Evolutionary conservation across 768 basidiomycete genomes (phyloP).

Genomic region (Brasilioporus rufonigricans): DNA sequence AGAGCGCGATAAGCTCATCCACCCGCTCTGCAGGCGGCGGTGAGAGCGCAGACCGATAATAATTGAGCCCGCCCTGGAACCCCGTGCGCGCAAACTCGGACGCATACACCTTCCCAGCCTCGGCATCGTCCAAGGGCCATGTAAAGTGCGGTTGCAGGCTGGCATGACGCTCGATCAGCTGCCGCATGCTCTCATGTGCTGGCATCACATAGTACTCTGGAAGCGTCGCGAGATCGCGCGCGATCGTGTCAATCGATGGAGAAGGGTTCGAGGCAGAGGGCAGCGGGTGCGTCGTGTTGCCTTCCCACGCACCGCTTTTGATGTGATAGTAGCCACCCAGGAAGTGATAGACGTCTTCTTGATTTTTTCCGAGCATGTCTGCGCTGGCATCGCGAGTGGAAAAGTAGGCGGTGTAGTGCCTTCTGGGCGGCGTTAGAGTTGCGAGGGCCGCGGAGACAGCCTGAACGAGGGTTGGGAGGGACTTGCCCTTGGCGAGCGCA

Average conservation of each 20-base stretch:
- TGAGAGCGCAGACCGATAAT: constrained; percentile 42
- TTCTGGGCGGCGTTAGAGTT: constrained; percentile 47
- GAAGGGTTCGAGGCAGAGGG: constrained; percentile 25
- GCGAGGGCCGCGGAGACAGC: constrained; percentile 30
- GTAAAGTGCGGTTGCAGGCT: constrained; percentile 24
- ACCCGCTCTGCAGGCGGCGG: constrained; percentile 34
- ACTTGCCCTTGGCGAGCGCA: constrained; percentile 1
- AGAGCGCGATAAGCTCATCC: constrained; percentile 44
- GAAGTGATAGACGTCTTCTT: constrained; percentile 22
- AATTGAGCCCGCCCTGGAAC: constrained; percentile 63
- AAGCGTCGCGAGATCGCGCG: constrained; percentile 38
- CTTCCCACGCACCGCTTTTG: constrained; percentile 55
- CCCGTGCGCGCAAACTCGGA: constrained; percentile 50
- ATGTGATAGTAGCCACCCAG: constrained; percentile 38
- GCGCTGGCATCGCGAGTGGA: constrained; percentile 44
- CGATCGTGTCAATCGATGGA: constrained; percentile 22
- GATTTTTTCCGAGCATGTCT: constrained; percentile 35
- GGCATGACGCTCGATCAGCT: constrained; percentile 37
- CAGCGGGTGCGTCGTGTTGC: constrained; percentile 42
- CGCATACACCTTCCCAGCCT: constrained; percentile 42
- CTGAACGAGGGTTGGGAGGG: constrained; percentile 7
- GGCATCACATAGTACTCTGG: constrained; percentile 67
- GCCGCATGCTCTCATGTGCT: constrained; percentile 49
- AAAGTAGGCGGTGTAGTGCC: constrained; percentile 56
- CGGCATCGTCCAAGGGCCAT: constrained; percentile 52